phyloP scores from a whole-genome alignment of 441 rosid species.

The Erodium texanum region DNA sequence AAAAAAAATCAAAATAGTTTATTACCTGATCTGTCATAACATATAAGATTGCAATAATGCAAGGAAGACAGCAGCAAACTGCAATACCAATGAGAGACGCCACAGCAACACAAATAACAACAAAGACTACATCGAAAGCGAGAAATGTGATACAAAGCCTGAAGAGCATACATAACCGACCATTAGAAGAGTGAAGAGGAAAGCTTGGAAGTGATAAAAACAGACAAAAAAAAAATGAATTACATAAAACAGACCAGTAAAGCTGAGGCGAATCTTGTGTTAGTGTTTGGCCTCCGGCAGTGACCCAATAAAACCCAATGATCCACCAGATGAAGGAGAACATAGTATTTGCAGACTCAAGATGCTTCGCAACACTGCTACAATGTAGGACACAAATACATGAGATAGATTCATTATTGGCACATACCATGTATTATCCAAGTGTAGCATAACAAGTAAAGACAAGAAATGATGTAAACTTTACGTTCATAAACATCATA shows the following conservation, averaged over 20 bases:
- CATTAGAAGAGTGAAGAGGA: background rate
- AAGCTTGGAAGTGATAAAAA: background rate
- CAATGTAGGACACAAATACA: background rate
- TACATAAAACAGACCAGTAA: conserved; percentile 34
- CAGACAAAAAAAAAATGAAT: conserved; percentile 3
- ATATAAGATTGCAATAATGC: conserved; percentile 56
- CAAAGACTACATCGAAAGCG: conserved; percentile 54
- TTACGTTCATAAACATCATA: background rate
- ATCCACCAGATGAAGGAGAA: conserved; percentile 61
- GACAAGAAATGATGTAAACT: conserved; percentile 1
- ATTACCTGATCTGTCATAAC: conserved; percentile 54
- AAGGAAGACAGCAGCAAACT: conserved; percentile 67
- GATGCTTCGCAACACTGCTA: conserved; percentile 39
- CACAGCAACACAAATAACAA: conserved; percentile 44
- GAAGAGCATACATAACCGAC: conserved; percentile 18
- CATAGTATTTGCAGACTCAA: conserved; percentile 56
- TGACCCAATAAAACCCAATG: conserved; percentile 48
- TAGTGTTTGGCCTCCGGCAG: conserved; percentile 32
- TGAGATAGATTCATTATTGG: background rate
- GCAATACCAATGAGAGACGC: conserved; percentile 60
- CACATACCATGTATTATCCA: background rate
- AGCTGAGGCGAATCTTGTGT: conserved; percentile 37
- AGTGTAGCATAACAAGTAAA: background rate
- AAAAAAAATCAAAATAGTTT: background rate
- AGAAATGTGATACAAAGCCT: conserved; percentile 69